Evolutionary conservation across 768 basidiomycete species (phyloP).

Genomic region (Lyophyllum shimeji): DNA sequence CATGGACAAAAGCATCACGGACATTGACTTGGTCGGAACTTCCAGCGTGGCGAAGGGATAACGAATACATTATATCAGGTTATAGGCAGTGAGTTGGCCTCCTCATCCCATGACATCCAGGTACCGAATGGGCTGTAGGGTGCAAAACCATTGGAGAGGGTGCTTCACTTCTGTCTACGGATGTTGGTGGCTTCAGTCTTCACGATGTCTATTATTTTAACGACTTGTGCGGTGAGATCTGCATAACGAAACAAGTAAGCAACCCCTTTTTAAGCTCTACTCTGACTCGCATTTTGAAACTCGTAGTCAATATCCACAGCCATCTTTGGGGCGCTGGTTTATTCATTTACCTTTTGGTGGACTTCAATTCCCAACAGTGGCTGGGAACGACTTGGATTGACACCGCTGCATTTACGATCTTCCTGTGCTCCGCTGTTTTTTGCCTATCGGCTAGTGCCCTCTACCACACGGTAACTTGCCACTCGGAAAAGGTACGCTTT

Average conservation of each 20-base stretch:
- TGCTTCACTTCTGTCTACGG: conserved; percentile 64
- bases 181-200: conserved; percentile 45
- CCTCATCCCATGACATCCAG: conserved; percentile 6
- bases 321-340: conserved; percentile 72
- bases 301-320: conserved; percentile 80
- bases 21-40: conserved; percentile 56
- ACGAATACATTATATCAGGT: conserved; percentile 68
- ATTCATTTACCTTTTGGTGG: conserved; percentile 55
- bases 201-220: conserved; percentile 17
- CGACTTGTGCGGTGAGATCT: conserved; percentile 45
- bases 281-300: conserved; percentile 9
- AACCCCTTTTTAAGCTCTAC: conserved; percentile 9
- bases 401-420: conserved; percentile 56
- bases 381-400: conserved; percentile 62
- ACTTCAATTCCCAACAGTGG: conserved; percentile 54
- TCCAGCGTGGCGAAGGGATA: conserved; percentile 71
- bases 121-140: conserved; percentile 34
- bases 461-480: conserved; percentile 73
- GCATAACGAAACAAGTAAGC: conserved; percentile 74
- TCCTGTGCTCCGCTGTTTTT: conserved; percentile 68
- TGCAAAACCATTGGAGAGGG: conserved; percentile 59
- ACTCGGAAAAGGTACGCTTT: conserved; percentile 61
- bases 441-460: conserved; percentile 72
- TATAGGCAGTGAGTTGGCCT: conserved; percentile 57
- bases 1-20: conserved; percentile 6